Base-by-base conservation (phyloP, 139 green algal species). In the Zygnema cylindricum region DNA sequence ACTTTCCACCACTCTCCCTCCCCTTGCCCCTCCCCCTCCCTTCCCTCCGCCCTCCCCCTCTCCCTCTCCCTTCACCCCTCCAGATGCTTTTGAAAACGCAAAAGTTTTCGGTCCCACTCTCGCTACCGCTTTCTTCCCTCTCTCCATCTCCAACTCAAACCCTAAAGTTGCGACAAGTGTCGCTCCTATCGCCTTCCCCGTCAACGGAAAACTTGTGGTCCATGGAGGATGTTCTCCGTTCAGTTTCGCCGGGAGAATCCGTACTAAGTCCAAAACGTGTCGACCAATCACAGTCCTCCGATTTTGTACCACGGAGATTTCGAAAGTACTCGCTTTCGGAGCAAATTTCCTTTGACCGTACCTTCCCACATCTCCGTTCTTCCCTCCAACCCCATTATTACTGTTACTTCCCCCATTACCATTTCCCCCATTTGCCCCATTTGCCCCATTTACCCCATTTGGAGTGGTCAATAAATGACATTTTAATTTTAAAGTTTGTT, bases 111-210 rank as follows among this genome's bases (percentile, higher is more conserved):
- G 2, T 2, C 2, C 40, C 38, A 88, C 39, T 22, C 63, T 88
- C 2, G 73, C 84, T 43, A 22, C 71, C 84, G 43, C 23, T 88
- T 2, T 89, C 32, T 39, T 38, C 7, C 73, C 75, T 36, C 39
- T 55, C 25, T 32, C 30, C 30, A 57, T 35, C 85, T 63, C 23
- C 57, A 88, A 30, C 69, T 89, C 38, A 78, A 85, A 89, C 38
- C 86, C 86, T 41, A 91, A 91, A 39, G 86, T 91, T 40, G 75
- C 71, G 0, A 91, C n/a, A 40, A 91, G 35, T 7, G n/a, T 33
- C 33, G 1, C 78, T 77, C 77, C 85, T 69, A 63, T n/a, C 30
- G 40, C 77, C 36, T 73, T 73, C 83, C 43, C 86, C 63, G 43
- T 38, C 81, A 91, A 41, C 30, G 38, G 35, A 33, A 91, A 86